Percentiles rank a stretch among this genome's conserved stretches.
These are phyloP conservation scores for Pyrenochaeta sp. DNA, from an alignment of 2,329 filamentous ascomycete genomes.

Conservation along the genomic window DNA sequence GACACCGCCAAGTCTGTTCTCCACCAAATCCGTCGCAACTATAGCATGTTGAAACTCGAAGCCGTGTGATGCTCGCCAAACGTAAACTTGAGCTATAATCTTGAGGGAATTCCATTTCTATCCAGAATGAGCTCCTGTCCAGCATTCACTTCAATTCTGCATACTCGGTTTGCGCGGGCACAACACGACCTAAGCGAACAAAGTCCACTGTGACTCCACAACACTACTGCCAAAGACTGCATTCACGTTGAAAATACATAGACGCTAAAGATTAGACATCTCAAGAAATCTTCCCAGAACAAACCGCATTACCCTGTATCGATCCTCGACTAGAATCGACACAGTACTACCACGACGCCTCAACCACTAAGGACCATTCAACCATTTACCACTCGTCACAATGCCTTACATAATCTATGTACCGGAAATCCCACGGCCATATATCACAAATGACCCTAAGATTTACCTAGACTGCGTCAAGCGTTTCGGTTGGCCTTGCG, in stretches of 20 bases:
- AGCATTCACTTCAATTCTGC: too few species aligned
- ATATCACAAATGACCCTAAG: slow-evolving; percentile 27
- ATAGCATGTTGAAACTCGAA: background rate
- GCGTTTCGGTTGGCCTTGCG: slow-evolving; percentile 22
- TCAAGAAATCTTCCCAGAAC: too few species aligned
- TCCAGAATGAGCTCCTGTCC: too few species aligned
- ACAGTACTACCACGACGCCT: background rate
- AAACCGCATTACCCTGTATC: too few species aligned
- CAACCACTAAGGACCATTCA: background rate
- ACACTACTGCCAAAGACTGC: too few species aligned
- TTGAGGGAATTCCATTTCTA: background rate
- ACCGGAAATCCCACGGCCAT: slow-evolving; percentile 19
- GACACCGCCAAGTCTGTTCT: slow-evolving; percentile 2
- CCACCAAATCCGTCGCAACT: slow-evolving; percentile 1
- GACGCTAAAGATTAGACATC: too few species aligned
- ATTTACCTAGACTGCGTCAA: slow-evolving; percentile 28
- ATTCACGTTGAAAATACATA: too few species aligned
- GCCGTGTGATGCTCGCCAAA: background rate
- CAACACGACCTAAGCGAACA: too few species aligned
- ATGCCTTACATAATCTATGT: slow-evolving; percentile 35
- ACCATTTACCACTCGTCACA: background rate
- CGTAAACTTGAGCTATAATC: background rate
- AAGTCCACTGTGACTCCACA: too few species aligned
- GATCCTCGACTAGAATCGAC: background rate
- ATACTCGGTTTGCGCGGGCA: too few species aligned